Evolutionary conservation across 345 rosid genomes (phyloP).

Genomic region (Stellera chamaejasme): DNA sequence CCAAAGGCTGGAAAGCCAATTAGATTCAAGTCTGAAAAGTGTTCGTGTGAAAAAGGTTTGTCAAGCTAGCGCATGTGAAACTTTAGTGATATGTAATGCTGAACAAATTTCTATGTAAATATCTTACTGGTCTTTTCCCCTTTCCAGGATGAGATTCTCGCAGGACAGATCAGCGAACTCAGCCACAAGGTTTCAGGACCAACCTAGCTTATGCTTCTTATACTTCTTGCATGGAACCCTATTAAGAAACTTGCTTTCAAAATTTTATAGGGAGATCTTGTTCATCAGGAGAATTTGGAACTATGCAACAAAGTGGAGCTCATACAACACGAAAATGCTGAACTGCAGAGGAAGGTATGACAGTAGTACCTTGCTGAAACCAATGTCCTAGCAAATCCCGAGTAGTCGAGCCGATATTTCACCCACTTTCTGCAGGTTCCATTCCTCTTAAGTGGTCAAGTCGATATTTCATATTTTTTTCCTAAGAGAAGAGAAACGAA

Average conservation of each 20-base stretch:
- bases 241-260: constrained; percentile 7
- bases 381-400: neutral
- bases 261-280: constrained; percentile 40
- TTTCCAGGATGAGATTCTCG: constrained; percentile 50
- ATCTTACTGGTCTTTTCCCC: neutral
- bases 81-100: neutral
- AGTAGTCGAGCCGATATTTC: neutral
- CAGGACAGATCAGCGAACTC: constrained; percentile 50
- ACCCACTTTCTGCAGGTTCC: neutral
- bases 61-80: neutral
- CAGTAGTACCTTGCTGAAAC: neutral
- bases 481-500: too few species aligned
- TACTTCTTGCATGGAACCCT: neutral
- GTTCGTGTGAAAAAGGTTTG: constrained; percentile 58
- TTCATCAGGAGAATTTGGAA: constrained; percentile 51
- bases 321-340: constrained; percentile 42
- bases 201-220: constrained; percentile 4
- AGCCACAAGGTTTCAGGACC: constrained; percentile 40
- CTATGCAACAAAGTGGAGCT: constrained; percentile 40
- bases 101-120: neutral
- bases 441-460: neutral
- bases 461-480: neutral
- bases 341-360: constrained; percentile 50
- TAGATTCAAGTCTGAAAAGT: constrained; percentile 57
- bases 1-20: constrained; percentile 59